These are phyloP conservation scores for Sambucus nigra DNA, from an alignment of 129 eudicot genomes.

Conservation along the genomic window DNA sequence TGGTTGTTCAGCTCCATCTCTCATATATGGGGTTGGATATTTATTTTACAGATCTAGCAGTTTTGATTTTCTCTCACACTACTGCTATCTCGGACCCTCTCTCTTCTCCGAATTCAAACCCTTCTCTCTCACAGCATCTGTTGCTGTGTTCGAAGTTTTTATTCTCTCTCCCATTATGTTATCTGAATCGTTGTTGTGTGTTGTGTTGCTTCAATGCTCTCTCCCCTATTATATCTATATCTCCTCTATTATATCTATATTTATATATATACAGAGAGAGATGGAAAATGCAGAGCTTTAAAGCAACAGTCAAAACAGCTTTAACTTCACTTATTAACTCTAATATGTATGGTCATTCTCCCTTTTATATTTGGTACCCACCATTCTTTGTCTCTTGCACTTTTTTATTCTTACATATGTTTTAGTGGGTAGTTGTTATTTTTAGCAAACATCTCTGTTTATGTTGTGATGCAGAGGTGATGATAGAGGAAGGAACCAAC, in stretches of 20 bases:
- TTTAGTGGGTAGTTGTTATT: neutral
- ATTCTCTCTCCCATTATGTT: no score
- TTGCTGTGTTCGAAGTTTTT: no score
- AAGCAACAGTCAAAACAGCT: slow-evolving; percentile 18
- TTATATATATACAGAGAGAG: slow-evolving; percentile 4
- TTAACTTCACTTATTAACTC: slow-evolving; percentile 18
- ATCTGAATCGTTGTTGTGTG: neutral
- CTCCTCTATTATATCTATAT: neutral
- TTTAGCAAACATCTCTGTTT: neutral
- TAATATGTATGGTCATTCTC: slow-evolving; percentile 41
- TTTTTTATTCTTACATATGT: neutral
- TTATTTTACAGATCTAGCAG: no score
- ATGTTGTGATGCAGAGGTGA: slow-evolving; percentile 23
- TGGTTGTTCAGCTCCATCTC: no score
- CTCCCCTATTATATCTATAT: neutral
- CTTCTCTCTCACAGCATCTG: no score
- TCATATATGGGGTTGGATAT: no score
- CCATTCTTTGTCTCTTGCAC: neutral
- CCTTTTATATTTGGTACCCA: slow-evolving; percentile 48
- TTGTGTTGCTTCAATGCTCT: neutral
- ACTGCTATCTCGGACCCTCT: no score
- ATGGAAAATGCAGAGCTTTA: slow-evolving; percentile 46
- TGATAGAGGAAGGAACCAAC: slow-evolving; percentile 34
- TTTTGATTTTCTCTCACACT: no score
- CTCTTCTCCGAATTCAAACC: no score